A percentile compares a stretch with the other conserved stretches of the same genome.
These are phyloP conservation scores for Ganoderma meredithae DNA, from an alignment of 1,284 basidiomycete genomes.

Conservation along the genomic window DNA sequence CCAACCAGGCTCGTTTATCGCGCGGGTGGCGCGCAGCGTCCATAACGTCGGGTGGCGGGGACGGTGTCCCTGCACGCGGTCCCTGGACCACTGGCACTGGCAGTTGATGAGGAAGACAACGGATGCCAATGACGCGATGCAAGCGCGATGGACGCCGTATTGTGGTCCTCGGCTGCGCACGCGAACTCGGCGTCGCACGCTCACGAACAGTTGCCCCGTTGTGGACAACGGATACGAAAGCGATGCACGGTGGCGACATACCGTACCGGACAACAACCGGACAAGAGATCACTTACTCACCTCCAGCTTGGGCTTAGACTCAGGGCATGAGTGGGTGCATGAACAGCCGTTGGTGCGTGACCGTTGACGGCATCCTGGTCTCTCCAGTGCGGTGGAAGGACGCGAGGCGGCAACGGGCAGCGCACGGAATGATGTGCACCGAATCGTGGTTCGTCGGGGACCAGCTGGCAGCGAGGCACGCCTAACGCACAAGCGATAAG, in stretches of 20 bases:
- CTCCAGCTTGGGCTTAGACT: not conserved
- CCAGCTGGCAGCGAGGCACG: not conserved
- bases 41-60: not conserved
- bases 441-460: no score
- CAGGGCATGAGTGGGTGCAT: no score
- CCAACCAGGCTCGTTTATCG: not conserved
- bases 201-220: not conserved
- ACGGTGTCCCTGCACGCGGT: not conserved
- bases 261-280: not conserved
- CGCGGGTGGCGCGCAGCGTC: not conserved
- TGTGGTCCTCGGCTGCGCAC: not conserved
- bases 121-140: no score
- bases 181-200: not conserved
- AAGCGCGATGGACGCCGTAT: not conserved
- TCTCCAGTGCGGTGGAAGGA: not conserved
- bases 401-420: not conserved
- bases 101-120: no score
- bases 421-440: not conserved
- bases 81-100: no score
- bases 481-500: conserved; percentile 1
- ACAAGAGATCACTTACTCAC: not conserved
- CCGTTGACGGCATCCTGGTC: not conserved
- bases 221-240: not conserved
- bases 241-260: not conserved
- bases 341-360: not conserved